Evolutionary conservation across 148 eudicot genomes (phyloP).

Genomic region (Rhododendron molle): DNA sequence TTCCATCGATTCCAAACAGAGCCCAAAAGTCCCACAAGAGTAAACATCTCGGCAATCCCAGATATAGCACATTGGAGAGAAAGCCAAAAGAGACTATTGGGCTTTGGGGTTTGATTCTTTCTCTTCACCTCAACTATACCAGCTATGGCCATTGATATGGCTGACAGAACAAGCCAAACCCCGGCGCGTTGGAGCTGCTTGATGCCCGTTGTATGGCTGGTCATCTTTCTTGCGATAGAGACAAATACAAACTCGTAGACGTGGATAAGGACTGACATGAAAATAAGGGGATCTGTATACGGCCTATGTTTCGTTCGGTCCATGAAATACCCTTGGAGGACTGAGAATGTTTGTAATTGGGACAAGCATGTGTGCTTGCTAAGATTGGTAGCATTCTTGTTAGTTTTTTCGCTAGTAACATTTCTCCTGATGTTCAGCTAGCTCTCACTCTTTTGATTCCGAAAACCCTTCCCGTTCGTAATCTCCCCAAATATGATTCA

Average conservation of each 20-base stretch:
- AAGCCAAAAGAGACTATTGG: constrained; percentile 49
- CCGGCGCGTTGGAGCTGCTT: constrained; percentile 32
- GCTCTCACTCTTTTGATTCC: too few species aligned
- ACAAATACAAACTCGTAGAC: constrained; percentile 25
- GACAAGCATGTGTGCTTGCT: constrained; percentile 47
- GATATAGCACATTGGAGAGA: constrained; percentile 42
- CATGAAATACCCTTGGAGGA: constrained; percentile 26
- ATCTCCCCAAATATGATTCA: too few species aligned
- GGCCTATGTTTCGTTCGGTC: constrained; percentile 36
- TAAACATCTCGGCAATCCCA: too few species aligned
- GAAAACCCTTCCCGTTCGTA: too few species aligned
- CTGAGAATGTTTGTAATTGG: constrained; percentile 49
- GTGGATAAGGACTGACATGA: constrained; percentile 27
- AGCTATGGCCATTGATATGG: constrained; percentile 26
- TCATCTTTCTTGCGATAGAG: constrained; percentile 25
- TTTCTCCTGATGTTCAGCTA: too few species aligned
- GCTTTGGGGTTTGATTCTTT: constrained; percentile 6
- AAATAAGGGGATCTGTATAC: constrained; percentile 26
- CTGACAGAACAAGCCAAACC: constrained; percentile 26
- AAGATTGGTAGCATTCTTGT: constrained; percentile 54
- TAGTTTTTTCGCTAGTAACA: constrained; percentile 27
- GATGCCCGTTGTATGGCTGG: constrained; percentile 26
- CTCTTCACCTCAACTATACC: constrained; percentile 28
- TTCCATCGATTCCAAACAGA: too few species aligned
- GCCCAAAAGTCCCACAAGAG: too few species aligned